Evolutionary conservation across 139 green algal genomes (phyloP), one percentile per base, ranked within the genome.

Genomic region (Parachlorella kessleri): DNA sequence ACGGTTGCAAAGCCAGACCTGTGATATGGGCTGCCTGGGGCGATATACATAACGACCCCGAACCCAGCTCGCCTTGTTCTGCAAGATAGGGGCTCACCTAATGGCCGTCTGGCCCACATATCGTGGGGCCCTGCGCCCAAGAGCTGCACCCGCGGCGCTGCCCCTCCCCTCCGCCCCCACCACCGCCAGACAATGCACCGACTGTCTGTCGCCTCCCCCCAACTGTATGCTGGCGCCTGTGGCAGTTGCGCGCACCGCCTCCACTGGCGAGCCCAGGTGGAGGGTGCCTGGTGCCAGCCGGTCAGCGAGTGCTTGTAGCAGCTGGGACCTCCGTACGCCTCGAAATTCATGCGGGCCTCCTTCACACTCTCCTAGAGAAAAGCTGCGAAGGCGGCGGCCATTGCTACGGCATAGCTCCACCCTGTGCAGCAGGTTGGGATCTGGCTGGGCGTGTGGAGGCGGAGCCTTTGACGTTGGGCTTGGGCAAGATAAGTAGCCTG

Each of bases 311-410:
- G 76, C 81, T n/a, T 82, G 39, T 68, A 94, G 77, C 53, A 94
- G 78, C 35, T 48, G 55, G 0, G 68, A 70, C 7, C 91, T 77
- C 24, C 73, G 79, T 55, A 97, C 86, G 6, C 90, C 91, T 3
- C 93, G 80, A 77, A 94, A 93, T 75, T 97, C 93, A 79, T 92
- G 86, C 7, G 85, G 86, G 0, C 81, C 92, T 23, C 85, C 84
- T 2, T 90, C 76, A 73, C 87, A 93, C 67, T 93, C 88, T 3
- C 71, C 65, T 9, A 97, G 74, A 36, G 24, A 14, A 64, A 97
- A 96, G 3, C 48, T 30, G 21, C 77, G 80, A 54, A 97, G 82
- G 21, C 78, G 55, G n/a, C 36, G 41, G 2, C 88, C 87, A 63
- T 71, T 41, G 1, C 80, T 30, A 39, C 70, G 81, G 68, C 80